Evolutionary conservation across 768 basidiomycete species (phyloP).

Genomic region (Suillus tomentosus): DNA sequence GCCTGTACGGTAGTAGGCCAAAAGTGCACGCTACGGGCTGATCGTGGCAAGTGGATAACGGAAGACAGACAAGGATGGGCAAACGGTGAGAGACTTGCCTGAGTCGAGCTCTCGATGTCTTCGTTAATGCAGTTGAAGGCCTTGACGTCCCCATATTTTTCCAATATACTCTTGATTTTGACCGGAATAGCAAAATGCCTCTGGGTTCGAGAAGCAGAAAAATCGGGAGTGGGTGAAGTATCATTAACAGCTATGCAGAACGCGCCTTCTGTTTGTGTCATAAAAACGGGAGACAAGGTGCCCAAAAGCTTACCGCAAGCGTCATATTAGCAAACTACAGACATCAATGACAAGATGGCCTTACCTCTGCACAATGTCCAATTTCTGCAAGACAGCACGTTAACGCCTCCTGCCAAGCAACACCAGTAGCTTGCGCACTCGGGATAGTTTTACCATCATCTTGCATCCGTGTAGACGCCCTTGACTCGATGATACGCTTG

Average conservation of each 20-base stretch:
- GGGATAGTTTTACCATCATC: constrained; percentile 16
- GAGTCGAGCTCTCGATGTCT: constrained; percentile 24
- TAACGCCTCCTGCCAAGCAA: constrained; percentile 29
- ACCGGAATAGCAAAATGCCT: constrained; percentile 25
- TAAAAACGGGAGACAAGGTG: constrained; percentile 43
- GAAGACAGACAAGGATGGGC: not conserved
- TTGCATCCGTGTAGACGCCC: constrained; percentile 14
- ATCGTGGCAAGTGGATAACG: not conserved
- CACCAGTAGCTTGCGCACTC: constrained; percentile 5
- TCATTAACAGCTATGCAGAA: constrained; percentile 51
- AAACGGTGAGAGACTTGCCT: constrained; percentile 28
- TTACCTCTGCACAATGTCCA: constrained; percentile 48
- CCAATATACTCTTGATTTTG: constrained; percentile 31
- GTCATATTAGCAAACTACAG: constrained; percentile 15
- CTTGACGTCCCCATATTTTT: constrained; percentile 36
- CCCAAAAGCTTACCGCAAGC: constrained; percentile 50
- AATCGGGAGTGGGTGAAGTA: constrained; percentile 22
- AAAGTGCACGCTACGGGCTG: constrained; percentile 10
- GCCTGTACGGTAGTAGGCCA: constrained; percentile 9
- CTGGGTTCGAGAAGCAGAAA: constrained; percentile 22
- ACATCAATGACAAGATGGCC: constrained; percentile 16
- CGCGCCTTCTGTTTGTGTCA: constrained; percentile 52
- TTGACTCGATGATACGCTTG: constrained; percentile 39
- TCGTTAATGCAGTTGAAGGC: constrained; percentile 30
- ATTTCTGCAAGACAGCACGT: constrained; percentile 48